phyloP scores from a whole-genome alignment of 2,329 filamentous ascomycete species.

The Colletotrichum tropicicola region DNA sequence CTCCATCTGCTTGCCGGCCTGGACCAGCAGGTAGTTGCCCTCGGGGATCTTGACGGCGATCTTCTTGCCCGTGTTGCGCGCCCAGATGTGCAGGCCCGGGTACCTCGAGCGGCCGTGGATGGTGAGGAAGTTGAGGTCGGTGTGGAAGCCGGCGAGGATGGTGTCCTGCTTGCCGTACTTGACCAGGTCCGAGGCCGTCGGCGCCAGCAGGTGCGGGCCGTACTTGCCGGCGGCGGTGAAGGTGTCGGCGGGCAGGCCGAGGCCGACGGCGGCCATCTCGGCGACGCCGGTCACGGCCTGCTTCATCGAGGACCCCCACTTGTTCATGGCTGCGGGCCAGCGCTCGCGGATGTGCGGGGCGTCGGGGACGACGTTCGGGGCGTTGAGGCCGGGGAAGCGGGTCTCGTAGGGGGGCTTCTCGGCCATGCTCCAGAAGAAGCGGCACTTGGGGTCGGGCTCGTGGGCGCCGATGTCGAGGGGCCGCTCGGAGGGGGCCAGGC shows the following conservation, averaged over 20 bases:
- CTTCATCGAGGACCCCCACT: slow-evolving; percentile 69
- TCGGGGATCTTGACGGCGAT: slow-evolving; percentile 67
- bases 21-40: slow-evolving; percentile 67
- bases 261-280: slow-evolving; percentile 66
- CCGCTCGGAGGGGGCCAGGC: slow-evolving; percentile 62
- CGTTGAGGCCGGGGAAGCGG: slow-evolving; percentile 63
- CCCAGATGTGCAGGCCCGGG: slow-evolving; percentile 70
- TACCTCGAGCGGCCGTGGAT: slow-evolving; percentile 72
- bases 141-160: slow-evolving; percentile 71
- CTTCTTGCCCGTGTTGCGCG: slow-evolving; percentile 67
- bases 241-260: slow-evolving; percentile 60
- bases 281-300: slow-evolving; percentile 65
- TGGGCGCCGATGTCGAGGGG: slow-evolving; percentile 67
- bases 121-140: slow-evolving; percentile 71
- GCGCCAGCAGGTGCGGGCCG: slow-evolving; percentile 69
- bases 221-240: slow-evolving; percentile 65
- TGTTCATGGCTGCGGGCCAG: slow-evolving; percentile 64
- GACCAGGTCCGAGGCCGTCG: slow-evolving; percentile 65
- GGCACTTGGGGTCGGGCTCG: slow-evolving; percentile 67
- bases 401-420: slow-evolving; percentile 63
- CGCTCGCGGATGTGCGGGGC: slow-evolving; percentile 56
- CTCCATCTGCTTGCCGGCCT: slow-evolving; percentile 71
- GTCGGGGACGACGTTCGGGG: slow-evolving; percentile 63
- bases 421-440: slow-evolving; percentile 71
- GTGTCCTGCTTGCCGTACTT: slow-evolving; percentile 64